A percentile compares a stretch with the other conserved stretches of the same genome.
These are phyloP conservation scores for Ilyonectria mors-panacis DNA, from an alignment of 2,329 filamentous ascomycete species.

Conservation along the genomic window DNA sequence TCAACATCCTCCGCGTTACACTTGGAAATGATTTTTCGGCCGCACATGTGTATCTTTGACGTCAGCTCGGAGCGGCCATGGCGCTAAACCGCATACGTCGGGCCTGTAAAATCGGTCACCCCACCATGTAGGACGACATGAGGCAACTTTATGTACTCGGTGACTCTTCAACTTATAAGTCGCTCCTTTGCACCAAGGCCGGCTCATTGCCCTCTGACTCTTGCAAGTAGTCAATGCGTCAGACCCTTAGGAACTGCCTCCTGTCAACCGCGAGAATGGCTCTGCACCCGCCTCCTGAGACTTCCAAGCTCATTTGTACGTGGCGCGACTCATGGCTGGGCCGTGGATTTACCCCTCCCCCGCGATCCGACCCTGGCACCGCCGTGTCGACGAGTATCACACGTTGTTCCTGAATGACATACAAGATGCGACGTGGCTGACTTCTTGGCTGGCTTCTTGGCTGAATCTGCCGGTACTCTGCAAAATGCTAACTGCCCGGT, in stretches of 20 bases:
- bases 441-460: background rate
- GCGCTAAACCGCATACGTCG: constrained; percentile 20
- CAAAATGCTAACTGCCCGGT: background rate
- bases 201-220: background rate
- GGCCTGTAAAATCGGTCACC: constrained; percentile 32
- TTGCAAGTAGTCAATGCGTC: constrained; percentile 43
- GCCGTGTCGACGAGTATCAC: background rate
- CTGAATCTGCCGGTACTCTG: background rate
- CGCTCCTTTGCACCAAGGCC: constrained; percentile 16
- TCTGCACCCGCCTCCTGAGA: constrained; percentile 57
- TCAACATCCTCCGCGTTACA: too few relatives aligned
- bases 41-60: background rate
- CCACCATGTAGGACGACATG: constrained; percentile 16
- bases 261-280: constrained; percentile 58
- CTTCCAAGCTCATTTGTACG: constrained; percentile 66
- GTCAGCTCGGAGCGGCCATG: background rate
- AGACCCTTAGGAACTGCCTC: constrained; percentile 32
- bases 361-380: constrained; percentile 1
- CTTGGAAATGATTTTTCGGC: too few relatives aligned
- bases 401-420: background rate
- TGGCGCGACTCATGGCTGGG: constrained; percentile 1
- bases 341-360: constrained; percentile 18
- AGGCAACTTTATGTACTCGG: constrained; percentile 23
- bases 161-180: constrained; percentile 26
- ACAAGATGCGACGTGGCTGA: background rate